Evolutionary conservation across 805 yeast genomes (phyloP).

Genomic region (Metschnikowia proteae): DNA sequence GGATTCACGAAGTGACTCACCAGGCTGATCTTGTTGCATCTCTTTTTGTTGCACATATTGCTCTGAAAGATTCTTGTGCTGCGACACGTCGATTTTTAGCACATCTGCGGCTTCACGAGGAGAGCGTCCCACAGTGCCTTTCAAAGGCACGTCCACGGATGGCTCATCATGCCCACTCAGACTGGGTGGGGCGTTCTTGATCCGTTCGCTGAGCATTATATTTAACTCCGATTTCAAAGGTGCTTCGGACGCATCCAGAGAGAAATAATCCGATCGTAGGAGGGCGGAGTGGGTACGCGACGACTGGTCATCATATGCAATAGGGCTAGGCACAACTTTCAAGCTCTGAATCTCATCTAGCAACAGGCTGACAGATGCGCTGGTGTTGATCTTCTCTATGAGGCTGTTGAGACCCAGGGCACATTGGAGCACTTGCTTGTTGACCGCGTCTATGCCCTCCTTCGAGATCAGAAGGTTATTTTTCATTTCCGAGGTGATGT

Average conservation of each 20-base stretch:
- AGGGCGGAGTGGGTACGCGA: constrained; percentile 5
- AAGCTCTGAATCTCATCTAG: constrained; percentile 39
- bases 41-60: background rate
- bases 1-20: background rate
- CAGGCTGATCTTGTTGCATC: background rate
- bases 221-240: constrained; percentile 9
- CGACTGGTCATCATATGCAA: constrained; percentile 5
- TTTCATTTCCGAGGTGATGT: constrained; percentile 42
- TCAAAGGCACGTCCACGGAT: background rate
- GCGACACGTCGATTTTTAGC: background rate
- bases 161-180: background rate
- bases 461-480: constrained; percentile 30
- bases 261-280: constrained; percentile 3
- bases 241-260: constrained; percentile 4
- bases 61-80: background rate
- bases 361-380: constrained; percentile 38
- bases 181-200: background rate
- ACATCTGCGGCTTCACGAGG: background rate
- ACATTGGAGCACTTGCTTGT: constrained; percentile 7
- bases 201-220: constrained; percentile 7
- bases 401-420: constrained; percentile 9
- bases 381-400: constrained; percentile 23
- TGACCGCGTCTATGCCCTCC: constrained; percentile 31
- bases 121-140: background rate
- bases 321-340: constrained; percentile 22